phyloP scores from a whole-genome alignment of 73 alveolate species.

The Tetrahymena borealis region DNA sequence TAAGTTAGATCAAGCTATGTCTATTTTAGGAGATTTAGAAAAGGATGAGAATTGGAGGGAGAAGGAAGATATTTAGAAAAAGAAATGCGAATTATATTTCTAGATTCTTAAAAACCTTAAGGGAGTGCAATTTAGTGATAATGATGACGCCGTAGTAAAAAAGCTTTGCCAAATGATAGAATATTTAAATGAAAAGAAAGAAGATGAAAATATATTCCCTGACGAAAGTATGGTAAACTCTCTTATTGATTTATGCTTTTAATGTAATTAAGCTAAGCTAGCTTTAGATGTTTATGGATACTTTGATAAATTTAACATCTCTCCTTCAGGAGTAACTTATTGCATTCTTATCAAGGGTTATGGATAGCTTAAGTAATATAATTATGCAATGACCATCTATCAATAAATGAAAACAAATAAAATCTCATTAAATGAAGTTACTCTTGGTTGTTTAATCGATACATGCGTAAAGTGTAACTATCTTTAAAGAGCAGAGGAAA shows the following conservation, averaged over 20 bases:
- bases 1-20: background rate
- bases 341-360: conserved; percentile 75
- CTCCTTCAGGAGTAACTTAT: conserved; percentile 78
- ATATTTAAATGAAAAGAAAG: conserved; percentile 45
- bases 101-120: background rate
- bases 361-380: conserved; percentile 53
- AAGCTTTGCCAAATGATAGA: background rate
- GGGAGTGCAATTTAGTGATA: background rate
- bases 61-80: background rate
- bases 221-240: conserved; percentile 84
- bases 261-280: conserved; percentile 65
- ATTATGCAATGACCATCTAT: conserved; percentile 37
- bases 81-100: background rate
- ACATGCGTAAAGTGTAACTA: conserved; percentile 70
- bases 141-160: background rate
- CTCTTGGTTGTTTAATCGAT: conserved; percentile 80
- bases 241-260: conserved; percentile 85
- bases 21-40: background rate
- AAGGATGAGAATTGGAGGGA: background rate
- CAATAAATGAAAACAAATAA: conserved; percentile 46
- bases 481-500: background rate
- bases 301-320: conserved; percentile 59
- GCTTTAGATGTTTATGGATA: conserved; percentile 73
- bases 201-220: conserved; percentile 46
- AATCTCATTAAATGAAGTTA: conserved; percentile 78